A percentile compares a stretch with the other conserved stretches of the same genome.
Conservation (phyloP, 306 rosid genomes). For the Vicia villosa region DNA sequence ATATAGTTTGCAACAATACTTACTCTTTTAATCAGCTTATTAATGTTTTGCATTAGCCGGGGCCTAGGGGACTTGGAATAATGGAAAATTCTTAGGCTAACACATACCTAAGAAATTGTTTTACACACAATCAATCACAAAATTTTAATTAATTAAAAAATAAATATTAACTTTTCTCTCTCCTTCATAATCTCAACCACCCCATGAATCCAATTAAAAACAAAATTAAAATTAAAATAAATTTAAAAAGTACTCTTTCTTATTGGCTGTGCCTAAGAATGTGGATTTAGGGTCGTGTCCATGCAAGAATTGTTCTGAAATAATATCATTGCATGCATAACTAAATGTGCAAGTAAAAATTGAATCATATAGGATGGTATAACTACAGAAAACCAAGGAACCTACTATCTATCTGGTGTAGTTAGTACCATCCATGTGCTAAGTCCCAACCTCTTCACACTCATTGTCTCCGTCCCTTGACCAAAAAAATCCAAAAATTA, state of each 20-base stretch:
- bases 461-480: neutral
- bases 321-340: neutral
- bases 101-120: no score
- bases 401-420: neutral
- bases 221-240: no score
- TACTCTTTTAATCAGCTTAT: slow-evolving; percentile 13
- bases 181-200: no score
- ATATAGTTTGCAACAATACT: neutral
- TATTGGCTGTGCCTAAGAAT: no score
- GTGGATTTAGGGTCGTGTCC: no score
- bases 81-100: no score
- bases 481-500: neutral
- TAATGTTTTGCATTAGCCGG: slow-evolving; percentile 5
- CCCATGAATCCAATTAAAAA: no score
- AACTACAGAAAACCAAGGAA: slow-evolving; percentile 15
- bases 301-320: no score
- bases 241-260: no score
- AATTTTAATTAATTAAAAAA: no score
- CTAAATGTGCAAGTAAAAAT: neutral
- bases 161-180: no score
- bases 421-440: neutral
- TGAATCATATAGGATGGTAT: slow-evolving; percentile 4
- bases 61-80: neutral
- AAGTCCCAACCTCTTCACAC: neutral
- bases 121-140: no score